Percentiles rank a stretch among this genome's conserved stretches.
phyloP scores from a whole-genome alignment of 768 basidiomycete species.

The Hygrocybe coccinea region DNA sequence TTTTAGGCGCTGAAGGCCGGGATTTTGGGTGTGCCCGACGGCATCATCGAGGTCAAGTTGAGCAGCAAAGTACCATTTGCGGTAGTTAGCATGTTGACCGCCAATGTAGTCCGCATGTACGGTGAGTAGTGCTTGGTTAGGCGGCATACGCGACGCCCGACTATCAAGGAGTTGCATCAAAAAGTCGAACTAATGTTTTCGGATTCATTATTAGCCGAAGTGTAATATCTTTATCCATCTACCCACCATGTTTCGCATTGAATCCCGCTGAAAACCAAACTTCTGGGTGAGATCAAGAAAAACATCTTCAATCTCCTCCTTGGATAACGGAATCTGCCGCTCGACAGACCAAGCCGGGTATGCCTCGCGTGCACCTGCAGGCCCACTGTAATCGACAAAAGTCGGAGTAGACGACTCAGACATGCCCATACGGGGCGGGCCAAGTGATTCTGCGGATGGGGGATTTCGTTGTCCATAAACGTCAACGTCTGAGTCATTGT shows the following conservation, averaged over 20 bases:
- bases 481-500: constrained; percentile 80
- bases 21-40: constrained; percentile 87
- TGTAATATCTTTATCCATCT: not conserved
- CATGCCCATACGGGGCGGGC: constrained; percentile 52
- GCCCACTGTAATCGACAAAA: constrained; percentile 56
- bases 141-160: constrained; percentile 94
- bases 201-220: constrained; percentile 11
- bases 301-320: constrained; percentile 99
- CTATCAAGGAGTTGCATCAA: constrained; percentile 97
- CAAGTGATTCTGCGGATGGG: constrained; percentile 74
- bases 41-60: constrained; percentile 98
- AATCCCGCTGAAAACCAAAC: constrained; percentile 95
- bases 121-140: constrained; percentile 89
- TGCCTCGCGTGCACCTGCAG: constrained; percentile 64
- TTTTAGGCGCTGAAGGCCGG: constrained; percentile 78
- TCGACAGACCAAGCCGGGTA: constrained; percentile 95
- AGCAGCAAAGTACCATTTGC: constrained; percentile 99
- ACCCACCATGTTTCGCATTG: constrained; percentile 89
- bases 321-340: constrained; percentile 91
- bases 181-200: constrained; percentile 75
- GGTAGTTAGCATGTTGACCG: constrained; percentile 96
- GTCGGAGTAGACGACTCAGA: constrained; percentile 73
- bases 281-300: constrained; percentile 97
- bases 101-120: constrained; percentile 99
- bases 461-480: constrained; percentile 65